Percentiles rank a stretch among this genome's conserved stretches.
These are phyloP conservation scores for Bertia moriformis DNA, from an alignment of 2,329 filamentous ascomycete species.

Conservation along the genomic window DNA sequence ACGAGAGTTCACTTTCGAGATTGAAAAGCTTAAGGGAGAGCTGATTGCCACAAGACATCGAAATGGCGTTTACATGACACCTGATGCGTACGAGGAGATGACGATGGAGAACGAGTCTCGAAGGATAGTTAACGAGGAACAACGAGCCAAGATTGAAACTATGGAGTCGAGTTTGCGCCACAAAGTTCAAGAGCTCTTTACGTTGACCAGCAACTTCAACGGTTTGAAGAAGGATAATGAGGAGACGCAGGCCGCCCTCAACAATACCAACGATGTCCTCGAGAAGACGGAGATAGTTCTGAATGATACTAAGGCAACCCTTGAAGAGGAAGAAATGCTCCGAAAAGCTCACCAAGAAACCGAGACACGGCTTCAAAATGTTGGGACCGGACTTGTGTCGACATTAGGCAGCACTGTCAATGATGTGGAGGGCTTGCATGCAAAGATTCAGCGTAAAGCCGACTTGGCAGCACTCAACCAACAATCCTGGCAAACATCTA, in stretches of 20 bases:
- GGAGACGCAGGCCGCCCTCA: conserved; percentile 53
- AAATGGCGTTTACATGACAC: conserved; percentile 86
- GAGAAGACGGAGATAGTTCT: conserved; percentile 81
- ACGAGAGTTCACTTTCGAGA: conserved; percentile 78
- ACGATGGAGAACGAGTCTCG: conserved; percentile 83
- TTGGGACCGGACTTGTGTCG: conserved; percentile 64
- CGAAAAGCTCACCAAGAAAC: conserved; percentile 77
- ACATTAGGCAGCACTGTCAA: conserved; percentile 65
- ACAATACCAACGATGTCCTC: conserved; percentile 67
- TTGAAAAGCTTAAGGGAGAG: conserved; percentile 87
- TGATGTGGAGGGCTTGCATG: conserved; percentile 69
- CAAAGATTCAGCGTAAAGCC: conserved; percentile 74
- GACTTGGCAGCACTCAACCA: conserved; percentile 71
- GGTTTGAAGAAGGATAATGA: conserved; percentile 83
- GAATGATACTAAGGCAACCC: conserved; percentile 56
- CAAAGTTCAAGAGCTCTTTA: conserved; percentile 85
- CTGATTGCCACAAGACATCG: conserved; percentile 82
- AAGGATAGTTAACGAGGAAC: conserved; percentile 81
- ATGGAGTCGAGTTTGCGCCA: conserved; percentile 82
- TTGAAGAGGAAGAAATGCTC: conserved; percentile 67
- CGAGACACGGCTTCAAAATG: conserved; percentile 58
- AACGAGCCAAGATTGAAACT: conserved; percentile 78
- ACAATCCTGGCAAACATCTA: conserved; percentile 62
- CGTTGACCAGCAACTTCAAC: conserved; percentile 74
- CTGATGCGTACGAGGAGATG: conserved; percentile 80